A percentile compares a stretch with the other conserved stretches of the same genome.
Conservation (phyloP, 2,329 filamentous ascomycete species). For the Fusarium oxysporum region DNA sequence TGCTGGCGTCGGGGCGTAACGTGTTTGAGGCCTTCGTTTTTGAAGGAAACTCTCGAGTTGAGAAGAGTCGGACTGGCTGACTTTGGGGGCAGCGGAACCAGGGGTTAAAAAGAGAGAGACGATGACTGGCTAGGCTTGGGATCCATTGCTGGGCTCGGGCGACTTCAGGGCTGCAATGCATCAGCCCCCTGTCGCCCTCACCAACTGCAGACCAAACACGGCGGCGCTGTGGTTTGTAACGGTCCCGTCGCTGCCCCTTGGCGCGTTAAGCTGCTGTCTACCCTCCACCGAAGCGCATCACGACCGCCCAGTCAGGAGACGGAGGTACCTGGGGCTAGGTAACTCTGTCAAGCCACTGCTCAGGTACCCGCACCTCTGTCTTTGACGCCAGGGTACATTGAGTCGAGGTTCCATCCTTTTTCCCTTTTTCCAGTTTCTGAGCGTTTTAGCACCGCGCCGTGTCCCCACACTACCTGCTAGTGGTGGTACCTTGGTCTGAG, state of each 20-base stretch:
- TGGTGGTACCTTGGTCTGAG: slow-evolving; percentile 28
- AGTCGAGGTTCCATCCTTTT: slow-evolving; percentile 34
- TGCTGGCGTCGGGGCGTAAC: slow-evolving; percentile 23
- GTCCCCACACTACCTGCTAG: slow-evolving; percentile 31
- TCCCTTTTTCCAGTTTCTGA: slow-evolving; percentile 34
- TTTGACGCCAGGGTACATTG: slow-evolving; percentile 26
- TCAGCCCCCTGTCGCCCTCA: slow-evolving; percentile 26
- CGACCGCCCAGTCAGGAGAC: slow-evolving; percentile 32
- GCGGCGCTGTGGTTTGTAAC: slow-evolving; percentile 38
- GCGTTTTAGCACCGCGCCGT: slow-evolving; percentile 13
- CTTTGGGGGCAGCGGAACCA: slow-evolving; percentile 35
- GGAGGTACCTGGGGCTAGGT: slow-evolving; percentile 35
- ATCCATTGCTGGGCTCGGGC: slow-evolving; percentile 28
- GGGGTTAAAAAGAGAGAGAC: slow-evolving; percentile 6
- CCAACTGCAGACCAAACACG: slow-evolving; percentile 8
- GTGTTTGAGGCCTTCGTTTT: slow-evolving; percentile 36
- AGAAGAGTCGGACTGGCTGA: slow-evolving; percentile 19
- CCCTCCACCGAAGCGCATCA: slow-evolving; percentile 21
- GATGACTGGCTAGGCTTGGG: slow-evolving; percentile 31
- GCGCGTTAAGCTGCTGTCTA: slow-evolving; percentile 37
- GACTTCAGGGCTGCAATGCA: slow-evolving; percentile 39
- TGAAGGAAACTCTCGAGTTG: slow-evolving; percentile 16
- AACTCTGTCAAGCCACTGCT: slow-evolving; percentile 30
- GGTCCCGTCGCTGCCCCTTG: slow-evolving; percentile 35
- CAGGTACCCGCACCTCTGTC: slow-evolving; percentile 38